Percentiles rank a stretch among this genome's conserved stretches.
Conservation (phyloP, 371 early-diverging fungal genomes). For the Apophysomyces sp. region DNA sequence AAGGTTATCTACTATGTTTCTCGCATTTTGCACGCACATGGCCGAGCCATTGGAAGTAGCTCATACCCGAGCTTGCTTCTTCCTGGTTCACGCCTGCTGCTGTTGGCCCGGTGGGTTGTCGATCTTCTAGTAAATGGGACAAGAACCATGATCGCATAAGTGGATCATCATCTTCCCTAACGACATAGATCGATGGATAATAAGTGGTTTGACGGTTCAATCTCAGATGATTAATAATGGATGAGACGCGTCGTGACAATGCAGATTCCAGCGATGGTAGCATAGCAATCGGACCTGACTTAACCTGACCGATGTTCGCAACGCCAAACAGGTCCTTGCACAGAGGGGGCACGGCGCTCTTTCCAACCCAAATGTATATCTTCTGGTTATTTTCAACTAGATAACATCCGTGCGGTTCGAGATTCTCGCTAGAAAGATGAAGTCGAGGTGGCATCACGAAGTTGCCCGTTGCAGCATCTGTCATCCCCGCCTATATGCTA, state of each 20-base stretch:
- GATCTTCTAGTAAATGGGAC: constrained; percentile 67
- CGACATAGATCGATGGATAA: constrained; percentile 49
- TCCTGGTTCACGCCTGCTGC: constrained; percentile 44
- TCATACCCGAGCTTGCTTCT: constrained; percentile 62
- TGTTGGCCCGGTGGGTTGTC: constrained; percentile 36
- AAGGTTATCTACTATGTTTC: constrained; percentile 10
- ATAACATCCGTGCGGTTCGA: constrained; percentile 74
- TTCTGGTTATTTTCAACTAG: constrained; percentile 69
- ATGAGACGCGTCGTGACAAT: constrained; percentile 36
- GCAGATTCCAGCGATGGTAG: constrained; percentile 33
- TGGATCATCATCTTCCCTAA: constrained; percentile 78
- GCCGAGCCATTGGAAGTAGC: constrained; percentile 77
- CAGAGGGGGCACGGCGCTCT: constrained; percentile 61
- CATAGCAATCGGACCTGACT: constrained; percentile 28
- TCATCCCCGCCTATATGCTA: constrained; percentile 39
- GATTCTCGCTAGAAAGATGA: constrained; percentile 71
- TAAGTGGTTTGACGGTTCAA: constrained; percentile 24
- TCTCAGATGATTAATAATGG: constrained; percentile 16
- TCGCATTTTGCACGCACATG: constrained; percentile 36
- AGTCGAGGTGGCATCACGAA: constrained; percentile 58
- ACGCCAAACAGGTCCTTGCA: constrained; percentile 57
- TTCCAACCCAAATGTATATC: constrained; percentile 78
- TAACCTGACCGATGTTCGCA: constrained; percentile 25
- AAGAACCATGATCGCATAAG: constrained; percentile 59
- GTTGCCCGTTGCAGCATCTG: constrained; percentile 33